Percentiles rank a stretch among this genome's conserved stretches.
phyloP scores from a whole-genome alignment of 2,329 filamentous ascomycete genomes.

The Penicillium sp. region DNA sequence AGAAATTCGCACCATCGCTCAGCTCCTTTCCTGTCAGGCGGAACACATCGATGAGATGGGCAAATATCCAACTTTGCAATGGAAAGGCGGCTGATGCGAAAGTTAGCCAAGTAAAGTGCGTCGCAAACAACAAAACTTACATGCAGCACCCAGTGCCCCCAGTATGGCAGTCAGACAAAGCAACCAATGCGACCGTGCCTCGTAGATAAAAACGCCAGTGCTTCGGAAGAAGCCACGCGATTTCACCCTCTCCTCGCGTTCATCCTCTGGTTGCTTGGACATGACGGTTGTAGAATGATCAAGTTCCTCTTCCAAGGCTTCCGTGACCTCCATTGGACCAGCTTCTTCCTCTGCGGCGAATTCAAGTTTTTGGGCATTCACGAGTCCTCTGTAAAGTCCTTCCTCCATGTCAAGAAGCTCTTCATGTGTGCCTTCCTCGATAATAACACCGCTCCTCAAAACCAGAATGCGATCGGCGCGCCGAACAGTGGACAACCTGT shows the following conservation, averaged over 20 bases:
- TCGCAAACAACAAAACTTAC: background rate
- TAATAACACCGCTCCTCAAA: constrained; percentile 79
- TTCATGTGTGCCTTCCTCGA: constrained; percentile 90
- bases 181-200: background rate
- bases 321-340: background rate
- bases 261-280: background rate
- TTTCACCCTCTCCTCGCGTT: background rate
- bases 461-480: constrained; percentile 95
- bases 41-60: background rate
- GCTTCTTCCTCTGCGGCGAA: background rate
- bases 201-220: background rate
- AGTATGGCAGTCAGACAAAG: background rate
- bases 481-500: constrained; percentile 91
- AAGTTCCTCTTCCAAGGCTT: background rate
- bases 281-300: background rate
- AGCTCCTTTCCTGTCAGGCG: background rate
- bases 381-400: background rate
- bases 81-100: background rate
- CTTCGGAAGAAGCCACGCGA: background rate
- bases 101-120: background rate
- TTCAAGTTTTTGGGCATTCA: background rate
- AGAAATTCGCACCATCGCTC: background rate
- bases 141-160: constrained; percentile 4
- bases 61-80: background rate
- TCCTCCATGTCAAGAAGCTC: constrained; percentile 1